These are phyloP conservation scores for Candida orba DNA, from an alignment of 805 yeast genomes.

Conservation along the genomic window DNA sequence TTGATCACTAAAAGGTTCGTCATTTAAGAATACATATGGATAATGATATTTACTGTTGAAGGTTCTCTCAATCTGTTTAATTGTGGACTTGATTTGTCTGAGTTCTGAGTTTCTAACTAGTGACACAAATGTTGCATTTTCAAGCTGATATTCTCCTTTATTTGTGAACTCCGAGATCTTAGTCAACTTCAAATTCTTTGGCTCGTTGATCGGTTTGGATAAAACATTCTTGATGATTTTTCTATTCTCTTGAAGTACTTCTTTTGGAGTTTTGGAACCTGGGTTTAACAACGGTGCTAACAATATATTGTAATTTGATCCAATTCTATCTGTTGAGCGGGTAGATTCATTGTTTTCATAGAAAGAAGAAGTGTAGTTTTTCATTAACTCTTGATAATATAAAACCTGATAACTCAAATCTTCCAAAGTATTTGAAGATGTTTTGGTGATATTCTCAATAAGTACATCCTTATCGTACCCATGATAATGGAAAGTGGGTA, in stretches of 20 bases:
- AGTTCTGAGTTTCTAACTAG: constrained; percentile 67
- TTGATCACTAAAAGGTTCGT: constrained; percentile 49
- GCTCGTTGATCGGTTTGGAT: constrained; percentile 21
- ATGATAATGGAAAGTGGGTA: constrained; percentile 6
- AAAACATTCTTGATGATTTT: constrained; percentile 6
- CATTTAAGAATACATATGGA: constrained; percentile 78
- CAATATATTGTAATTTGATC: constrained; percentile 6
- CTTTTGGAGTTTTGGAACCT: constrained; percentile 7
- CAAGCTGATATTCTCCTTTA: constrained; percentile 24
- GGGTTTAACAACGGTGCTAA: constrained; percentile 10
- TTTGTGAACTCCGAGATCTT: constrained; percentile 10
- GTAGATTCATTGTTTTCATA: constrained; percentile 6
- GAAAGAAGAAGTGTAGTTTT: constrained; percentile 16
- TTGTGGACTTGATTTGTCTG: constrained; percentile 40
- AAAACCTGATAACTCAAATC: constrained; percentile 8
- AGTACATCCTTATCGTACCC: constrained; percentile 10
- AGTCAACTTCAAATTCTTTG: constrained; percentile 15
- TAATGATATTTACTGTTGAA: constrained; percentile 69
- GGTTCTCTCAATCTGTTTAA: constrained; percentile 50
- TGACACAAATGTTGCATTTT: constrained; percentile 69
- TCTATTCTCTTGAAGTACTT: constrained; percentile 12
- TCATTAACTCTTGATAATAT: constrained; percentile 17
- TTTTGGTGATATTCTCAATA: not conserved
- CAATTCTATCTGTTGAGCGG: not conserved
- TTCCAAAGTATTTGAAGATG: constrained; percentile 4